phyloP scores from a whole-genome alignment of 306 rosid species.

The Quercus ilex region DNA sequence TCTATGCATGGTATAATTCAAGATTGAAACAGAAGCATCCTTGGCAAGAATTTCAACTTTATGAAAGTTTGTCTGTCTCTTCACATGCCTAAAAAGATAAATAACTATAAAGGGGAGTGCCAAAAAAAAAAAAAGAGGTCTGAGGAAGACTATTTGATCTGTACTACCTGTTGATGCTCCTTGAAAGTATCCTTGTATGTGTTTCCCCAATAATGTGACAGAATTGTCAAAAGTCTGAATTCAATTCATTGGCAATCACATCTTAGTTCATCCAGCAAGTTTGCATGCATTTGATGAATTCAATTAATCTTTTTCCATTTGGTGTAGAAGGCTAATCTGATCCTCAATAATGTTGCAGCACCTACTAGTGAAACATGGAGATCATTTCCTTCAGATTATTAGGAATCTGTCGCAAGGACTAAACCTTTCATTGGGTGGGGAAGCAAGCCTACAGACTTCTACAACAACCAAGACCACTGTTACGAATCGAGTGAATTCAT shows the following conservation, averaged over 20 bases:
- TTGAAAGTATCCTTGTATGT: not conserved
- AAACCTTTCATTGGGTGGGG: slow-evolving; percentile 66
- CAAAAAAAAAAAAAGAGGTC: too few species aligned
- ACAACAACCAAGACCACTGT: slow-evolving; percentile 7
- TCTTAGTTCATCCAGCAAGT: slow-evolving; percentile 6
- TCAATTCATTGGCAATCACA: slow-evolving; percentile 9
- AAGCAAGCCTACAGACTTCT: slow-evolving; percentile 35
- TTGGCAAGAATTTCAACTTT: not conserved
- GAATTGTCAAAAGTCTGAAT: not conserved
- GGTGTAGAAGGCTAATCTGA: slow-evolving; percentile 26
- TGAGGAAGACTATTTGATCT: not conserved
- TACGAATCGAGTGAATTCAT: slow-evolving; percentile 40
- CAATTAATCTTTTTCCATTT: not conserved
- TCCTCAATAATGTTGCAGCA: slow-evolving; percentile 49
- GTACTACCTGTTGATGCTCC: not conserved
- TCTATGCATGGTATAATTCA: not conserved
- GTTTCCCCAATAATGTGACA: not conserved
- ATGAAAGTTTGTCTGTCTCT: not conserved
- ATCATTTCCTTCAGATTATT: slow-evolving; percentile 57
- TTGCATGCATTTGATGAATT: slow-evolving; percentile 13
- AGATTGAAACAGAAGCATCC: not conserved
- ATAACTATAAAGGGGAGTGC: not conserved
- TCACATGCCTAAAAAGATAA: not conserved
- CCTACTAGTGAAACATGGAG: slow-evolving; percentile 65
- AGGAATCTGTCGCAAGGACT: slow-evolving; percentile 45